Conservation (phyloP, 2,329 filamentous ascomycete species). For the Fusarium sororula region DNA sequence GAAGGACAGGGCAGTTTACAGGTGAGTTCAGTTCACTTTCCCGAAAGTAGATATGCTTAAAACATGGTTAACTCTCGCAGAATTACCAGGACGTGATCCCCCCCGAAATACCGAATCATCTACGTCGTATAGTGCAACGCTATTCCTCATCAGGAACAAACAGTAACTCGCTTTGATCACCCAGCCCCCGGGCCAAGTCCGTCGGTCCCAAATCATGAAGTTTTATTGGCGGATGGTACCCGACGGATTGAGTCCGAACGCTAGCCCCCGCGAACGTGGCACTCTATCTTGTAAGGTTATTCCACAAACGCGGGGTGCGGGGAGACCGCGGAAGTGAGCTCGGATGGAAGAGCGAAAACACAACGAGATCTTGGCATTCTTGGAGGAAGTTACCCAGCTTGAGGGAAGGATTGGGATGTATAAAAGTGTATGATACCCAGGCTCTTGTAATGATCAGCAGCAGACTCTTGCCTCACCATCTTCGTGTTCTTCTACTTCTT, state of each 20-base stretch:
- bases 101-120: background rate
- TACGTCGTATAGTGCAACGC: conserved; percentile 1
- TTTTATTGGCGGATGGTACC: background rate
- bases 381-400: background rate
- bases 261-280: background rate
- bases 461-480: no score
- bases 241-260: conserved; percentile 7
- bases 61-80: background rate
- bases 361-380: background rate
- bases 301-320: conserved; percentile 20
- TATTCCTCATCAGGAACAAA: background rate
- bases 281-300: background rate
- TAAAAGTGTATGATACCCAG: background rate
- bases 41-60: background rate
- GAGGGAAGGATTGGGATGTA: background rate
- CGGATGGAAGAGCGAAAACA: background rate
- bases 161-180: background rate
- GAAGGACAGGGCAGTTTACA: background rate
- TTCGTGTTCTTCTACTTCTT: no score
- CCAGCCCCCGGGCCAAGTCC: background rate
- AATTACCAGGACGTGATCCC: background rate
- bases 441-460: background rate
- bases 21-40: background rate
- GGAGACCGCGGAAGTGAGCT: background rate
- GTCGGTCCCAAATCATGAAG: background rate